Evolutionary conservation across 192 early-diverging fungal species (phyloP), one percentile per base, ranked within the genome.

Genomic region (Coemansia sp.): DNA sequence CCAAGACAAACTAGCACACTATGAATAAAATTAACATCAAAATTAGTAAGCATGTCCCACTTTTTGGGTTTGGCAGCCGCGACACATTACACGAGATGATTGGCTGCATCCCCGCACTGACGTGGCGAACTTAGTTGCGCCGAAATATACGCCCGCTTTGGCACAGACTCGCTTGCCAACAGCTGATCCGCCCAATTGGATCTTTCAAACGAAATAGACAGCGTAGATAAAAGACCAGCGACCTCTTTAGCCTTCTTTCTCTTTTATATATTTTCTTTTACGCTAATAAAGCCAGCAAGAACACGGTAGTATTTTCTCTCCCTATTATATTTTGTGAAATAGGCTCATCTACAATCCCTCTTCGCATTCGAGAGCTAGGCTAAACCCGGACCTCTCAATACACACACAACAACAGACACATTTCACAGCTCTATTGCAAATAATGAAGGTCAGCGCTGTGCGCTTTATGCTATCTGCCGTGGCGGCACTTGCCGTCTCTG

Each of bases 401-500:
- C 12, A 12, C 19, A 49, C 14, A 19, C 61, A 39, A n/a, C 10
- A 29, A 12, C 55, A 29, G 45, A 45, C 38, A 12, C 45, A 66
- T 37, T 45, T n/a, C 55, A 24, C 38, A 41, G 21, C 14, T n/a
- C 9, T 45, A 57, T 24, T 22, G 17, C 47, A 29, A 49, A 60
- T 27, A 57, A 77, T 80, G 77, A 80, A 74, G 68, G 71, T 74
- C 41, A 45, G 41, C 41, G 41, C 41, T 45, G 41, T 45, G 41
- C 41, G 77, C 43, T 69, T 80, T 59, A 67, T 80, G 77, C 72
- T 80, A 23, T 74, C 72, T 10, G 58, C 77, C 5, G 65, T 71
- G 37, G 77, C 77, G 24, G 72, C 72, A 11, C 62, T 80, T 19
- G 77, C 77, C 25, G 62, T 71, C 27, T 54, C 65, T 25, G 69